Evolutionary conservation across 495 filamentous ascomycete species (phyloP), one percentile per base, ranked within the genome.

Genomic region (Penicillium pulvis): DNA sequence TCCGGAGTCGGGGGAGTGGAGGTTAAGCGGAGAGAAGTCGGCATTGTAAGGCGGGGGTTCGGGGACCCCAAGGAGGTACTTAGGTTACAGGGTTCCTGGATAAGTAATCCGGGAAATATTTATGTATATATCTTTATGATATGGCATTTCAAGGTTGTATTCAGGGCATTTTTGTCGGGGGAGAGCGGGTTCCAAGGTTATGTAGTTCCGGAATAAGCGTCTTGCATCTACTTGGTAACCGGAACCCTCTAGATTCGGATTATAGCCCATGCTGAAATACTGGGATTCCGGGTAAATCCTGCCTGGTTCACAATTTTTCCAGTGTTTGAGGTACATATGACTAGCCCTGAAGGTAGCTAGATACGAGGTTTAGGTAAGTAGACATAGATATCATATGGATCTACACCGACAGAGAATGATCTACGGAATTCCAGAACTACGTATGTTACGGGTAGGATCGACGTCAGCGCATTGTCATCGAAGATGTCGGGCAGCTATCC

Each of bases 1-100:
- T 33, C 69, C 69, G 4, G 75, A 70, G 33, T 68, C 68, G 4
- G 87, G 82, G 55, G 73, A 66, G 51, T 89, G 85, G 84, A 84
- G 75, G 61, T 69, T 77, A 61, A 72, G 61, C 43, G 57, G 57
- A 45, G 72, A 67, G 41, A 74, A 56, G 43, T 66, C 73, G 55
- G 64, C 71, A 30, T 51, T 79, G 51, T 55, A 46, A 7, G 42
- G 11, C 7, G 46, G 46, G 26, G 8, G 2, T 48, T n/a, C 4
- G 11, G 42, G n/a, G 8, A 6, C n/a, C 23, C 42, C 20, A 46
- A 26, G 10, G 19, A 26, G 26, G 23, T 46, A 46, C 28, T 23
- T 23, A 23, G 20, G 20, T 23, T 36, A 36, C 33, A 36, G 9
- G 9, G 12, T 17, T 7, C 5, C 16, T 41, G 39, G 39, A 12